Conservation (phyloP, 306 rosid species). For the Vigna angularis region DNA sequence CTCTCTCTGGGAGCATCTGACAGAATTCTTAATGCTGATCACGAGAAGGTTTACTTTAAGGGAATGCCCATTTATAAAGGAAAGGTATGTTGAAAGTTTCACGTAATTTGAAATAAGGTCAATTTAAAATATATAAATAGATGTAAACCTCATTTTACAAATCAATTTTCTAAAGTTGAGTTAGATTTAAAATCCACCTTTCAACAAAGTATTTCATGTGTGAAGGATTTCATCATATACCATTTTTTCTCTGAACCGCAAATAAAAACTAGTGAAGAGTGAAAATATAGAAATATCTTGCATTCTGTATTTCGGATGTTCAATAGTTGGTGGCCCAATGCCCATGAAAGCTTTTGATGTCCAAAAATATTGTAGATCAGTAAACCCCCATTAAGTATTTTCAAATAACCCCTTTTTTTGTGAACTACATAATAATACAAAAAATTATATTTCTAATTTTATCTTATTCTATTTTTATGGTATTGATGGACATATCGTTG, state of each 20-base stretch:
- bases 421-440: neutral
- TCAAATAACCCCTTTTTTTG: conserved; percentile 13
- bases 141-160: no score
- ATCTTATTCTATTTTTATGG: neutral
- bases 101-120: accelerated
- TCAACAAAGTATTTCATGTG: no score
- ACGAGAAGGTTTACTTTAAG: conserved; percentile 77
- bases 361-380: neutral
- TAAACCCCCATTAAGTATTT: conserved; percentile 10
- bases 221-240: no score
- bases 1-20: conserved; percentile 72
- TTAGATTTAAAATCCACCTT: accelerated
- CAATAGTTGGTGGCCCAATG: neutral
- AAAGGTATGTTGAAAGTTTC: conserved; percentile 49
- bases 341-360: neutral
- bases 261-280: no score
- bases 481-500: conserved; percentile 27
- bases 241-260: no score
- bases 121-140: no score
- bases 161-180: accelerated
- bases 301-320: neutral
- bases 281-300: neutral
- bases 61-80: conserved; percentile 94
- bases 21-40: conserved; percentile 80
- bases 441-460: conserved; percentile 1